Base-by-base conservation (phyloP, 257 asterid species). In the Solanum lignicaule region DNA sequence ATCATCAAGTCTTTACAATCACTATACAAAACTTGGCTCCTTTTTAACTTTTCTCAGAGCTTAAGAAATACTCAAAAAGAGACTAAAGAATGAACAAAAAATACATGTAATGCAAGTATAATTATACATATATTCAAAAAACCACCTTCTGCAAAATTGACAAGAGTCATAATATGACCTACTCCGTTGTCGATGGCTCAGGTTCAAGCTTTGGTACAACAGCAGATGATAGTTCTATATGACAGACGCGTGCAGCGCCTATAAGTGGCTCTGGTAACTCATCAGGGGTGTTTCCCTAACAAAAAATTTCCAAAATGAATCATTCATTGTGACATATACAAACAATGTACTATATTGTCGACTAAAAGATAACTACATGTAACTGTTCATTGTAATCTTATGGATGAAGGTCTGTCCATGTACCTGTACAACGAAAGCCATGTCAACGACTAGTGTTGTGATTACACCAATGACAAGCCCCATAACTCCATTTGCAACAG, bases 391-490 rank as follows among this genome's bases (percentile, higher is more conserved):
- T 23, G 39, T 11, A 18, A 74, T 35, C 52, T 10, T 74, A 74
- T 75, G 52, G 31, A 74, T 75, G 21, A 74, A 21, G 83, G 55
- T 75, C 39, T 46, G 85, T 81, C 46, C 33, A 31, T 52, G 71
- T 94, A 97, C 99, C 99, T 96, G 99, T 83, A 97, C 98, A 90
- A 96, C 97, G 91, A 97, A 97, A 86, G 99, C 99, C 99, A 97
- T 96, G 90, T 97, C 99, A 66, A 97, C 98, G 38, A 96, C 99
- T 86, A 96, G 98, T 31, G 98, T 6, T 11, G 99, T 95, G 62
- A 97, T 93, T 71, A 96, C 98, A 8, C 99, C 99, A 90, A 95
- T 82, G 83, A 97, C 99, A 88, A 97, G 98, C 84, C 99, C 99
- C 91, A 97, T 91, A 83, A 97, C 99, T 90, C 99, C 99, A 90